A percentile compares a stretch with the other conserved stretches of the same genome.
Conservation (phyloP, 2,329 filamentous ascomycete species). For the Coniochaeta ligniaria region DNA sequence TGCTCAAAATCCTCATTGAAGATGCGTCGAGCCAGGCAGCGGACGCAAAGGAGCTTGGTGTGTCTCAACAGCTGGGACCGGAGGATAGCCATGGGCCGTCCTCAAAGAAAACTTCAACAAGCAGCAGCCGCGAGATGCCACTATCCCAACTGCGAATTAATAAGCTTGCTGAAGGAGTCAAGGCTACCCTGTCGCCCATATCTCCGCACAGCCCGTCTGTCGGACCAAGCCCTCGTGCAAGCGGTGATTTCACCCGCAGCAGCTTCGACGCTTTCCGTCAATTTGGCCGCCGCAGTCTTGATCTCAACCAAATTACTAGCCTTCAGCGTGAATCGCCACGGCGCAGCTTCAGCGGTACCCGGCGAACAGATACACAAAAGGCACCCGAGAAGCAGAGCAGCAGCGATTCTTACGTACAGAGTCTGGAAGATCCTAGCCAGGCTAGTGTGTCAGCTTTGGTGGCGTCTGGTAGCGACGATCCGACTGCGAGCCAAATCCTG, state of each 20-base stretch:
- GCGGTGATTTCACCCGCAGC: constrained; percentile 41
- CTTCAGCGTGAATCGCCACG: constrained; percentile 34
- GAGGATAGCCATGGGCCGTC: neutral
- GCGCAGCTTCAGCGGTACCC: constrained; percentile 57
- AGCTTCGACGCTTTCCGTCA: constrained; percentile 48
- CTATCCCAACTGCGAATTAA: constrained; percentile 26
- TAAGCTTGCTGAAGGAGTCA: constrained; percentile 49
- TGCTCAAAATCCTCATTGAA: constrained; percentile 67
- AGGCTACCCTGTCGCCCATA: constrained; percentile 48
- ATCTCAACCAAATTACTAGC: constrained; percentile 32
- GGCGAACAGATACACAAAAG: constrained; percentile 37
- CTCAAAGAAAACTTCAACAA: constrained; percentile 12
- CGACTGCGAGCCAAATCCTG: constrained; percentile 87
- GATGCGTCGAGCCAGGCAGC: constrained; percentile 37
- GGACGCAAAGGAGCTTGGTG: neutral
- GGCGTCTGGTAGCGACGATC: constrained; percentile 65
- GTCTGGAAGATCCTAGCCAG: constrained; percentile 59
- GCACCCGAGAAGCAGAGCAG: constrained; percentile 52
- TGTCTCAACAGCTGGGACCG: neutral
- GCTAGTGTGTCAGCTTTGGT: constrained; percentile 58
- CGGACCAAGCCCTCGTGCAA: constrained; percentile 43
- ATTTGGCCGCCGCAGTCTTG: constrained; percentile 42
- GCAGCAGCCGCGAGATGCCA: constrained; percentile 5
- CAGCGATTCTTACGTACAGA: constrained; percentile 69
- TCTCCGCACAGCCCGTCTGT: constrained; percentile 23